Evolutionary conservation across 495 filamentous ascomycete species (phyloP), one percentile per base, ranked within the genome.

Genomic region (Emericellopsis terricola): DNA sequence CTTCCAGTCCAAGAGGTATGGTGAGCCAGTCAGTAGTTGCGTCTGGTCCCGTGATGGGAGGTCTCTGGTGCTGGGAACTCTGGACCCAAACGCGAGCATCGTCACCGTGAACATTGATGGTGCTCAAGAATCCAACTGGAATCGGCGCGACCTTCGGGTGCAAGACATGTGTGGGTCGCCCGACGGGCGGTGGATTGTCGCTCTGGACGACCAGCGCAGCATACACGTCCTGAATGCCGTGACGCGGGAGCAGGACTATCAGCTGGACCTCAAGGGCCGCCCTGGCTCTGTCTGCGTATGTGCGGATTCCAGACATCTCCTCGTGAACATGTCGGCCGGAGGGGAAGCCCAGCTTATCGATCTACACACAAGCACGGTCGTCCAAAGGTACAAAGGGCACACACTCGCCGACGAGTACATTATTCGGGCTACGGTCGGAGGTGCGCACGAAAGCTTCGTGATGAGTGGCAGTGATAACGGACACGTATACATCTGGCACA

Each of bases 371-470:
- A 71, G 71, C 4, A 69, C 79, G 18, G 59, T 76, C n/a, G 54
- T 87, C 21, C 72, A 77, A 38, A 64, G 60, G 21, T 97, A 79
- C 51, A 53, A 62, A 5, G 84, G 84, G 8, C 76, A 86, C 37
- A 68, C 63, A 35, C n/a, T n/a, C n/a, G 80, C 82, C 41, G 69
- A 65, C 16, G 49, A 69, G 3, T 91, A 62, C 43, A 68, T 91
- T 13, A 91, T 97, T 42, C 59, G 89, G 28, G 80, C 74, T 51
- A 57, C 59, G 3, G 86, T 93, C 56, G 89, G 91, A 4, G 89
- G 89, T 11, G 85, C 89, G 1, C 70, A 75, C 31, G 86, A 94
- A 58, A 83, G 76, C 46, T 89, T 96, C 50, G 72, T 96, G 18
- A 66, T 89, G 13, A 82, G 77, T 49, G 89, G 89, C 15, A 91